A percentile compares a stretch with the other conserved stretches of the same genome.
These are phyloP conservation scores for Dalbergia oliveri DNA, from an alignment of 306 rosid genomes.

Conservation along the genomic window DNA sequence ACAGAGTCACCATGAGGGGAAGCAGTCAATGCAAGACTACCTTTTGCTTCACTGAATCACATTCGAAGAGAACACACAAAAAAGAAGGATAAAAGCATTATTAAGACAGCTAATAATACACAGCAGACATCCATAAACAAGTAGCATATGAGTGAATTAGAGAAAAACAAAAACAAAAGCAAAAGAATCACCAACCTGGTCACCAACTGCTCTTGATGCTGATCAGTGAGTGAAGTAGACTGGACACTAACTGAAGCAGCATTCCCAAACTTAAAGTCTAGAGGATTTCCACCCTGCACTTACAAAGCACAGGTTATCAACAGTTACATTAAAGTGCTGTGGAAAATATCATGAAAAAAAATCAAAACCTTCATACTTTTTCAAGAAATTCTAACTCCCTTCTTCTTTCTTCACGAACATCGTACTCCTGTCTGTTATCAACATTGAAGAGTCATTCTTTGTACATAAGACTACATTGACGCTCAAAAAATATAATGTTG, in stretches of 20 bases:
- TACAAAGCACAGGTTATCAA: slow-evolving; percentile 42
- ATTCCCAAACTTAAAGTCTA: slow-evolving; percentile 88
- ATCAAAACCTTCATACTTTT: slow-evolving; percentile 72
- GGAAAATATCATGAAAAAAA: slow-evolving; percentile 21
- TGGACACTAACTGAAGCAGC: slow-evolving; percentile 95
- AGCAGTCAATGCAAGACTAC: slow-evolving; percentile 95
- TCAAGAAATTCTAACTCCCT: slow-evolving; percentile 97
- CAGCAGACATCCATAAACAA: slow-evolving; percentile 36
- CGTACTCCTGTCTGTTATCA: slow-evolving; percentile 89
- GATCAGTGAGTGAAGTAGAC: slow-evolving; percentile 95
- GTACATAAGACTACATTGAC: slow-evolving; percentile 32
- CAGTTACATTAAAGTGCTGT: slow-evolving; percentile 30
- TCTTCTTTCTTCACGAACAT: slow-evolving; percentile 93
- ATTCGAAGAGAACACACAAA: slow-evolving; percentile 34
- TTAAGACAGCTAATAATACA: slow-evolving; percentile 24
- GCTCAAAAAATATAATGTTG: slow-evolving; percentile 4
- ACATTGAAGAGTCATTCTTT: slow-evolving; percentile 47
- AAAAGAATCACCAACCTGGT: slow-evolving; percentile 70
- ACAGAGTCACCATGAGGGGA: slow-evolving; percentile 98
- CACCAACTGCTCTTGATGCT: slow-evolving; percentile 88
- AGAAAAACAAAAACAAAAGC: not conserved
- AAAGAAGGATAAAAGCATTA: slow-evolving; percentile 26
- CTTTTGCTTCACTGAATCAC: slow-evolving; percentile 90
- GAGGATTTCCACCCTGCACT: slow-evolving; percentile 96
- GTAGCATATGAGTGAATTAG: not conserved